Percentiles rank a stretch among this genome's conserved stretches.
These are phyloP conservation scores for Mortierella sp. DNA, from an alignment of 371 early-diverging fungal genomes.

Conservation along the genomic window DNA sequence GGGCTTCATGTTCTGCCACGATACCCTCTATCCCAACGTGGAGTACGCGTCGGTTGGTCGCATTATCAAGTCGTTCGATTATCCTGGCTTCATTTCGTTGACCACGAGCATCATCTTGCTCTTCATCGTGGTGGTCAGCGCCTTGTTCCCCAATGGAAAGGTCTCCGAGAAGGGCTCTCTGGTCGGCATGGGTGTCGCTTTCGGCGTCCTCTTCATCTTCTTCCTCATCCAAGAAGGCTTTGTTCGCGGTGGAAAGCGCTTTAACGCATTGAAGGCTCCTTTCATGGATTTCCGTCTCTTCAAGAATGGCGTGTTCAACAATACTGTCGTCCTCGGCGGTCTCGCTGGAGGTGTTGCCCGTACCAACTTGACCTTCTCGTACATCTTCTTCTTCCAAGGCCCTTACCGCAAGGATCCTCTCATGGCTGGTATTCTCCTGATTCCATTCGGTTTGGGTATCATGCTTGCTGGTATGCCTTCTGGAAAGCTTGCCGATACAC, in stretches of 20 bases:
- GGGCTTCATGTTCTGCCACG: constrained; percentile 47
- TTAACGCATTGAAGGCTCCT: constrained; percentile 24
- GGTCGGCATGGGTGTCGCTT: constrained; percentile 45
- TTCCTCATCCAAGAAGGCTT: constrained; percentile 28
- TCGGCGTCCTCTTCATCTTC: constrained; percentile 39
- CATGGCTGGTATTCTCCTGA: constrained; percentile 46
- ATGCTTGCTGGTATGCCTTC: constrained; percentile 50
- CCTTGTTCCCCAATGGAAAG: constrained; percentile 47
- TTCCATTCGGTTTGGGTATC: constrained; percentile 46
- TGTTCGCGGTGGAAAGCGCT: constrained; percentile 46
- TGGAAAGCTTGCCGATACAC: constrained; percentile 37
- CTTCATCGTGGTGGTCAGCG: constrained; percentile 46
- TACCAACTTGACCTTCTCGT: constrained; percentile 51
- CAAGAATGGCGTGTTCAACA: constrained; percentile 36
- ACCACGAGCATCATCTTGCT: constrained; percentile 35
- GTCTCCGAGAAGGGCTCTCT: constrained; percentile 39
- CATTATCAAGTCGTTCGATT: constrained; percentile 35
- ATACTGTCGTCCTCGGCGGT: constrained; percentile 49
- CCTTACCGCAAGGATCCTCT: constrained; percentile 43
- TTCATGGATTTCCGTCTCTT: constrained; percentile 51
- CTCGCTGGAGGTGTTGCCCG: constrained; percentile 51
- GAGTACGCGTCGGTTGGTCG: constrained; percentile 30
- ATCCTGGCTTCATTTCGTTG: constrained; percentile 34
- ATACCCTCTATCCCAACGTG: constrained; percentile 40
- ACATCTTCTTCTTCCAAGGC: constrained; percentile 49